Evolutionary conservation across 2,329 filamentous ascomycete genomes (phyloP).

Genomic region (Zelopaecilomyces penicillatus): DNA sequence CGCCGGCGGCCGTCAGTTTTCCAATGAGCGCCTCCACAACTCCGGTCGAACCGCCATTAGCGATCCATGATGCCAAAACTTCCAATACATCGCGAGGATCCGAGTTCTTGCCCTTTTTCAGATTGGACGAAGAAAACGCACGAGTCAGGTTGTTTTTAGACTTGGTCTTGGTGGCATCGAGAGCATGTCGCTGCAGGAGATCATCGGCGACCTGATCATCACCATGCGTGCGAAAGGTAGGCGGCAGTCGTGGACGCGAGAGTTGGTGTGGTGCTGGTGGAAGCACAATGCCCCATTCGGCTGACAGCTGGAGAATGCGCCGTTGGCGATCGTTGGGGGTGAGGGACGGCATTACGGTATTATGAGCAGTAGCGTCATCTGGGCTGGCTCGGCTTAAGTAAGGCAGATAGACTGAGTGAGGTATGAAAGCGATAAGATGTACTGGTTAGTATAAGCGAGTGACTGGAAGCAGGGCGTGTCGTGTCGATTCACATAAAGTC

Average conservation of each 20-base stretch:
- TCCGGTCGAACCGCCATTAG: conserved; percentile 40
- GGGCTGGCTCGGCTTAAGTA: not conserved
- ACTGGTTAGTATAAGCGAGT: too few relatives aligned
- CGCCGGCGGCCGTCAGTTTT: conserved; percentile 40
- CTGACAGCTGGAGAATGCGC: conserved; percentile 42
- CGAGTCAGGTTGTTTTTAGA: conserved; percentile 32
- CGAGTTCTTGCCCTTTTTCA: conserved; percentile 42
- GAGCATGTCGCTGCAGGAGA: conserved; percentile 38
- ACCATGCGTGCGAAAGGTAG: conserved; percentile 35
- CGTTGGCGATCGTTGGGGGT: conserved; percentile 31
- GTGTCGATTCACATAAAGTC: too few relatives aligned
- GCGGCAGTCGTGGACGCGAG: conserved; percentile 32
- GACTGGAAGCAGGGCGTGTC: too few relatives aligned
- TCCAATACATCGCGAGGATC: conserved; percentile 46
- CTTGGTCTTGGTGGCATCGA: conserved; percentile 25
- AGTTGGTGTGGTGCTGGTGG: conserved; percentile 32
- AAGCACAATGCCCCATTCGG: conserved; percentile 40
- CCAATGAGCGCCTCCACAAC: conserved; percentile 48
- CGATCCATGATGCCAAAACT: conserved; percentile 40
- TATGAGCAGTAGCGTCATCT: conserved; percentile 8
- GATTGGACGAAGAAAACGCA: conserved; percentile 28
- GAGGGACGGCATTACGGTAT: conserved; percentile 19
- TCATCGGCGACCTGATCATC: conserved; percentile 48
- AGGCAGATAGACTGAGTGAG: too few relatives aligned
- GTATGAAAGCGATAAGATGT: too few relatives aligned